Conservation (phyloP, 2,329 filamentous ascomycete genomes). For the Fusarium illudens region DNA sequence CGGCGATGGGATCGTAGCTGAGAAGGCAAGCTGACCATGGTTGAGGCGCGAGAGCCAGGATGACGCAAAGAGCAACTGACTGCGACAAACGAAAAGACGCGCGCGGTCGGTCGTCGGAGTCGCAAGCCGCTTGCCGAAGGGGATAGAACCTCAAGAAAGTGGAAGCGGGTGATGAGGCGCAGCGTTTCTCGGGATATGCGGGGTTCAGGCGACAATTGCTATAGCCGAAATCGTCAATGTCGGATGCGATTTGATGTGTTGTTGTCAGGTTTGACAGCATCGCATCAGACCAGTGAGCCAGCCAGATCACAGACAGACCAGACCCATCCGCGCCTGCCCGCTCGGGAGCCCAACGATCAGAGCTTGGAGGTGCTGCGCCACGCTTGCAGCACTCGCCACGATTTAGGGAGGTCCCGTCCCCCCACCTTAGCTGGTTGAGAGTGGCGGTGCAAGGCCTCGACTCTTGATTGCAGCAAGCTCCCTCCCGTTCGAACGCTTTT, state of each 20-base stretch:
- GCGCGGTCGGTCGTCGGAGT: constrained; percentile 36
- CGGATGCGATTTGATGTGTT: constrained; percentile 31
- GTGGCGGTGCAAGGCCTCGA: constrained; percentile 33
- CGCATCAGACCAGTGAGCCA: constrained; percentile 34
- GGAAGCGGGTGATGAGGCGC: constrained; percentile 1
- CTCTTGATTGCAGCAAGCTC: constrained; percentile 10
- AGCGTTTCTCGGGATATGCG: constrained; percentile 25
- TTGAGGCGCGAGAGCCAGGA: constrained; percentile 36
- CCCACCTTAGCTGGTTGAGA: not conserved
- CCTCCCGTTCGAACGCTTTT: constrained; percentile 5
- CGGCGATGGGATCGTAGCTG: constrained; percentile 43
- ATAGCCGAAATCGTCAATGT: constrained; percentile 10
- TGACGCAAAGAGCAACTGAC: constrained; percentile 34
- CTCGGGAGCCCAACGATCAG: constrained; percentile 20
- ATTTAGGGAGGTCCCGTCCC: too few relatives aligned
- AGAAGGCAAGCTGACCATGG: constrained; percentile 47
- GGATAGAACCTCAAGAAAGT: constrained; percentile 2
- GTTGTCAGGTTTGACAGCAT: constrained; percentile 35
- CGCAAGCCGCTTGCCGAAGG: constrained; percentile 21
- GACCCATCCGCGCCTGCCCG: constrained; percentile 35
- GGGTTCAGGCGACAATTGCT: constrained; percentile 24
- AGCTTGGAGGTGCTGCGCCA: constrained; percentile 24
- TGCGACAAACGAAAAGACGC: constrained; percentile 43
- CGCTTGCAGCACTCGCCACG: constrained; percentile 16
- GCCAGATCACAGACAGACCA: constrained; percentile 31